Conservation (phyloP, 108 stramenopile genomes). For the Cyclotella atomus region DNA sequence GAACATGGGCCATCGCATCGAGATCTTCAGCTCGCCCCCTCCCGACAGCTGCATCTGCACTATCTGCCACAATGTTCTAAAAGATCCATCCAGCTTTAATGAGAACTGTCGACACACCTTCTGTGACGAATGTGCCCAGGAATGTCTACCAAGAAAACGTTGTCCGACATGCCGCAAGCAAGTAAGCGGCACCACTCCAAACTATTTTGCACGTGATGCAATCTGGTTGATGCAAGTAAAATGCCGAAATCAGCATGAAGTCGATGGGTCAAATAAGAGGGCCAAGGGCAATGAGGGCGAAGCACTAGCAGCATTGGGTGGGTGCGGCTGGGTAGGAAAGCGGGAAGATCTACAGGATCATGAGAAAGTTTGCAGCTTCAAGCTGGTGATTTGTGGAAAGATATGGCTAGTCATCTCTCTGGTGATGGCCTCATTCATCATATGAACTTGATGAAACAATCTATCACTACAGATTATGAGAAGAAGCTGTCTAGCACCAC, state of each 20-base stretch:
- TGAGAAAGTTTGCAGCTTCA: background rate
- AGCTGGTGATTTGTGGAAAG: background rate
- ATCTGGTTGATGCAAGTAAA: background rate
- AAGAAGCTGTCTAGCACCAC: background rate
- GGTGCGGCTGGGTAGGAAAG: background rate
- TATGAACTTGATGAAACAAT: background rate
- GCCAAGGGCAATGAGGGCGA: background rate
- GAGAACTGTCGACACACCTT: background rate
- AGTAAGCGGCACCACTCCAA: background rate
- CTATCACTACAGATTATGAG: background rate
- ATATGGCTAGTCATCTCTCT: background rate
- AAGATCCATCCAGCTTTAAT: background rate
- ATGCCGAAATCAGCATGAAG: background rate
- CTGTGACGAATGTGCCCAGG: background rate
- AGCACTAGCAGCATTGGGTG: background rate
- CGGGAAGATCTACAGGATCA: background rate
- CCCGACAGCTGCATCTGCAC: slow-evolving; percentile 4
- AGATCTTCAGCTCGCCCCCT: slow-evolving; percentile 1
- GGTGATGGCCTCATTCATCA: background rate
- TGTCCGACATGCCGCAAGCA: background rate
- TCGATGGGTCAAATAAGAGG: background rate
- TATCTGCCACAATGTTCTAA: slow-evolving; percentile 1
- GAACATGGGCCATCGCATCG: slow-evolving; percentile 3
- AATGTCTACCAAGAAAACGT: background rate
- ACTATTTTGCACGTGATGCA: background rate